Evolutionary conservation across 805 yeast genomes (phyloP), one percentile per base, ranked within the genome.

Genomic region (Wickerhamomyces canadensis): DNA sequence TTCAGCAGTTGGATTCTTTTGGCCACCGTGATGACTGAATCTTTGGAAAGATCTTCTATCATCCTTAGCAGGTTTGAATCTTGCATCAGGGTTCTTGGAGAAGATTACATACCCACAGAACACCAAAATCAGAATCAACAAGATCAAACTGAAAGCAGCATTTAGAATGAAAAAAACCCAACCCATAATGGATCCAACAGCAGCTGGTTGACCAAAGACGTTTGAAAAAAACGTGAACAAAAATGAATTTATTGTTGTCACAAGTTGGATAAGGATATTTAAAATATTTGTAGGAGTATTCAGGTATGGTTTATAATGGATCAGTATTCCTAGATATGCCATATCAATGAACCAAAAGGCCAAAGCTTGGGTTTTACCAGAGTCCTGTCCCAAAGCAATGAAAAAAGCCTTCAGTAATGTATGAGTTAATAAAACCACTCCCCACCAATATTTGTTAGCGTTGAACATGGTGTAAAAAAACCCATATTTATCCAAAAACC

Each of bases 41-140:
- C 63, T 70, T 55, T 83, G 93, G 78, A 89, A 89, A 9, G 96
- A 86, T 17, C 87, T 79, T 73, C 97, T 79, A 60, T 89, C 96
- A 62, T 89, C 97, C 52, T 70, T 80, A 10, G 95, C 94, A 11
- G 94, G 93, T 35, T 84, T 85, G 58, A 84, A 84, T 59, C 93
- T 75, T 10, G 88, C 78, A 61, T 86, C 96, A 19, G 96, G 96
- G 57, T 86, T 86, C 66, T 82, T 85, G 24, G 89, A 79, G 48
- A 80, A 68, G 1, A 84, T 43, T 8, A 84, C 78, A 51, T 78
- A 62, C n/a, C 62, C 57, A 38, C 80, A 72, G 48, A 83, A 79
- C 3, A 78, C 78, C 42, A 88, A 68, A 51, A 85, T 80, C 65
- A 80, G 61, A 25, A 88, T 48, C 57, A 89, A 70, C 49, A 89